Percentiles rank a stretch among this genome's conserved stretches.
phyloP scores from a whole-genome alignment of 805 yeast genomes.

The Danielia oregonensis region DNA sequence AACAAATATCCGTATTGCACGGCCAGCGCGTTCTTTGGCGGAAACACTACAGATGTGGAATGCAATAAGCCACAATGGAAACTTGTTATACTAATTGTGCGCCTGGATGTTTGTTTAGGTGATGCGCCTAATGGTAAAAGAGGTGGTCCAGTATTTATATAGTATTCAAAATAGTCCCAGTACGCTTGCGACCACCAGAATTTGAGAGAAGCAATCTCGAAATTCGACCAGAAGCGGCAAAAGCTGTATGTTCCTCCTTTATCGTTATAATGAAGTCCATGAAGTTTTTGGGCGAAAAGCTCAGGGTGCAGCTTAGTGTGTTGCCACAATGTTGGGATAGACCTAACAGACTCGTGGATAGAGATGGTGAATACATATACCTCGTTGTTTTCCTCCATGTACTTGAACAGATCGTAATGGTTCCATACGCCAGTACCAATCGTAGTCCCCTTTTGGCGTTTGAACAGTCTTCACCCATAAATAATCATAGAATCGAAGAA shows the following conservation, averaged over 20 bases:
- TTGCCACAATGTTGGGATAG: constrained; percentile 22
- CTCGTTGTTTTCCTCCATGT: constrained; percentile 20
- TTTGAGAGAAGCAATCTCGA: constrained; percentile 69
- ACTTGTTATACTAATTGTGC: too few relatives aligned
- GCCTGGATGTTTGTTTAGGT: too few relatives aligned
- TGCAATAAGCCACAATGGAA: too few relatives aligned
- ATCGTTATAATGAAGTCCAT: constrained; percentile 3
- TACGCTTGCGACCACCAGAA: constrained; percentile 60
- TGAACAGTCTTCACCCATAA: too few relatives aligned
- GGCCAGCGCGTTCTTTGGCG: too few relatives aligned
- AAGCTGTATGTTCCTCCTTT: constrained; percentile 2
- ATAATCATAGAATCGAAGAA: too few relatives aligned
- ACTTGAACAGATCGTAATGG: constrained; percentile 23
- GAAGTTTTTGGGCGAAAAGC: constrained; percentile 16
- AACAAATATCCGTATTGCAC: too few relatives aligned
- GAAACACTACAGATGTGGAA: too few relatives aligned
- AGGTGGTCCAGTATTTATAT: constrained; percentile 65
- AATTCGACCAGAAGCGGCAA: constrained; percentile 56
- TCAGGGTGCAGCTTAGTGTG: constrained; percentile 15
- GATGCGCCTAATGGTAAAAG: too few relatives aligned
- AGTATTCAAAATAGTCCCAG: constrained; percentile 53
- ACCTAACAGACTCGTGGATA: constrained; percentile 17
- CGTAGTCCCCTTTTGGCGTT: constrained; percentile 20
- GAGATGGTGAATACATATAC: constrained; percentile 23
- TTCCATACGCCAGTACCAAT: constrained; percentile 26